Evolutionary conservation across 305 asterid species (phyloP).

Genomic region (Coffea humblotiana): DNA sequence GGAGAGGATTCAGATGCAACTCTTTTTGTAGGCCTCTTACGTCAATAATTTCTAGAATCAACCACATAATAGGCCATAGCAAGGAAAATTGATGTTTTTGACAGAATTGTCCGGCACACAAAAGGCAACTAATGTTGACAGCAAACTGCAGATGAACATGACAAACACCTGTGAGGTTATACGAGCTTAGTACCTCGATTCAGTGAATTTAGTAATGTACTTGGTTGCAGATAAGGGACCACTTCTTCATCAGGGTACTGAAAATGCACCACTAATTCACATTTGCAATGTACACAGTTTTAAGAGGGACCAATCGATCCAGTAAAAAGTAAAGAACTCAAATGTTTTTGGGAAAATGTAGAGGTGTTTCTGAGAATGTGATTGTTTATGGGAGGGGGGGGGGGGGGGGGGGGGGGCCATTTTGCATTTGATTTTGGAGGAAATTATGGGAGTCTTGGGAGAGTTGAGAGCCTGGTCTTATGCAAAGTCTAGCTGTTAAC

Average conservation of each 20-base stretch:
- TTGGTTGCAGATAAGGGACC: not conserved
- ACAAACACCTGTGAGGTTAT: not conserved
- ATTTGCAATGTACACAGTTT: not conserved
- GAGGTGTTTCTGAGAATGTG: not conserved
- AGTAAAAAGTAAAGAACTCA: not conserved
- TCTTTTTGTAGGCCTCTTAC: not conserved
- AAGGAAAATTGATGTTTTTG: not conserved
- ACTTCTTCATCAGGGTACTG: not conserved
- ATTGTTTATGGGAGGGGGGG: not conserved
- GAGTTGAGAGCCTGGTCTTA: slow-evolving; percentile 17
- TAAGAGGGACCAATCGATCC: not conserved
- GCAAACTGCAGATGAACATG: slow-evolving; percentile 8
- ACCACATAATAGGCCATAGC: not conserved
- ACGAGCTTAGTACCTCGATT: slow-evolving; percentile 4
- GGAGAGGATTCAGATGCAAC: not conserved
- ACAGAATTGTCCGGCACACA: not conserved
- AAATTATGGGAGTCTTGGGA: not conserved
- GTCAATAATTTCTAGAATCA: not conserved
- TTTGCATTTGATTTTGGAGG: not conserved
- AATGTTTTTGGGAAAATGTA: not conserved
- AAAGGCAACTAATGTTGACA: not conserved
- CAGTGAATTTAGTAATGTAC: slow-evolving; percentile 14
- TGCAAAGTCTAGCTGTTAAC: slow-evolving; percentile 22
- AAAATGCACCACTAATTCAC: not conserved
- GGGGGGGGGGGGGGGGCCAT: slow-evolving; percentile 12